These are phyloP conservation scores for Pseudohyphozyma bogoriensis DNA, from an alignment of 768 basidiomycete species.

Conservation along the genomic window DNA sequence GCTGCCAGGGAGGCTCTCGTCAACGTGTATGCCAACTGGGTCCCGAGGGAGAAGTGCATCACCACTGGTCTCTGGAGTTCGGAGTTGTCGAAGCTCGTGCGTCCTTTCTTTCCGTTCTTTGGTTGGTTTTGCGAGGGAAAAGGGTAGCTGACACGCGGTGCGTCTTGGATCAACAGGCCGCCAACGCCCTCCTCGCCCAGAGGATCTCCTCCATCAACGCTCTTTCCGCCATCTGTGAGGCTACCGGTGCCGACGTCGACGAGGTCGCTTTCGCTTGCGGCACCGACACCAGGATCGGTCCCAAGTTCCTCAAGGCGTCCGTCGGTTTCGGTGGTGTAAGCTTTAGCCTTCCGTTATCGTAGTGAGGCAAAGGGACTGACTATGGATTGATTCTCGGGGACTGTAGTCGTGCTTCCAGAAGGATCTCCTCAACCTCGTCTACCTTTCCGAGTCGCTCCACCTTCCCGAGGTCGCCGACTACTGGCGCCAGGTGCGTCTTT, in stretches of 20 bases:
- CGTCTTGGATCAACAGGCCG: slow-evolving; percentile 49
- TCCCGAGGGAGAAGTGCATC: slow-evolving; percentile 69
- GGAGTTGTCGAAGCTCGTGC: slow-evolving; percentile 79
- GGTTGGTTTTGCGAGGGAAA: no score
- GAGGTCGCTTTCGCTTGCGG: slow-evolving; percentile 93
- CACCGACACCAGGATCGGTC: slow-evolving; percentile 80
- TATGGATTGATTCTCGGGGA: no score
- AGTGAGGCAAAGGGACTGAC: neutral
- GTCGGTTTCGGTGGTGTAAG: slow-evolving; percentile 89
- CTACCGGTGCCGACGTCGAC: slow-evolving; percentile 96
- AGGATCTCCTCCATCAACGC: slow-evolving; percentile 98
- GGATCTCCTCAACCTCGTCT: slow-evolving; percentile 97
- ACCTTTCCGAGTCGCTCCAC: slow-evolving; percentile 87
- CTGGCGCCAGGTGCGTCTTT: slow-evolving; percentile 54
- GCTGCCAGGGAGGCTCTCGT: slow-evolving; percentile 65
- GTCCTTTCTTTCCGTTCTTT: neutral
- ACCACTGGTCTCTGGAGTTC: slow-evolving; percentile 98
- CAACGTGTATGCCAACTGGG: slow-evolving; percentile 91
- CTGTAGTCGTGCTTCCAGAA: slow-evolving; percentile 98
- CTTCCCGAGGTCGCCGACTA: slow-evolving; percentile 94
- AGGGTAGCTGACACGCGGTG: neutral
- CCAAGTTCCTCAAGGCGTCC: slow-evolving; percentile 88
- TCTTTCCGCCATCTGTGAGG: slow-evolving; percentile 95
- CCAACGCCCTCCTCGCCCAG: slow-evolving; percentile 98
- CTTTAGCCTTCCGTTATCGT: neutral